Evolutionary conservation across 169 alveolate species (phyloP), one percentile per base, ranked within the genome.

Genomic region (Plasmodium malariae): DNA sequence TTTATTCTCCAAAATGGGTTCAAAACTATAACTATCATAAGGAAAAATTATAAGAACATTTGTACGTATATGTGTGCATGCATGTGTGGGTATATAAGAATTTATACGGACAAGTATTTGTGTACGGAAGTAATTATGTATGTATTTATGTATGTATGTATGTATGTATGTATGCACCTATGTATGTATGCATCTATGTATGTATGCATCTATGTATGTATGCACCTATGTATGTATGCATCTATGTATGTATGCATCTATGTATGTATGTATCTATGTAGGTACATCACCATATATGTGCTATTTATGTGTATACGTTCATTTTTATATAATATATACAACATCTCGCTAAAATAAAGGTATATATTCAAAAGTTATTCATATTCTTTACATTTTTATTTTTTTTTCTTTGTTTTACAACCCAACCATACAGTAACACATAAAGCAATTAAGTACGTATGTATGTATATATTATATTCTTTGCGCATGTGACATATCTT

Each of bases 1-100:
- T 63, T 59, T 57, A 93, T 45, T 45, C 59, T 55, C 96, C 96
- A 93, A 83, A 92, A 92, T 55, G 96, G 96, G 62, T 92, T 92
- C 11, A 87, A 17, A 1, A 30, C 94, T 89, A 40, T n/a, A 37
- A 32, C 17, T 55, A 67, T 40, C 34, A 36, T 21, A 34, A n/a
- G 28, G 21, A 74, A 51, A 72, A 40, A 19, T n/a, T 19, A 40
- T 14, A 7, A 19, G 49, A 37, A 12, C 17, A 68, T 14, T 12
- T 7, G 30, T 26, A 30, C 70, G 24, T 68, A 49, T 72, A 51
- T 17, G 28, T 34, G 0, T 28, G 28, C n/a, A 40, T 40, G 9
- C 9, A 40, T 40, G 9, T 51, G 19, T 57, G 5, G 1, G 24
- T 57, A 57, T 57, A 57, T 57, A 21, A 48, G n/a, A 48, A 14